Percentiles rank a stretch among this genome's conserved stretches.
Evolutionary conservation across 768 basidiomycete species (phyloP).

Genomic region (Agrocybe pediades): DNA sequence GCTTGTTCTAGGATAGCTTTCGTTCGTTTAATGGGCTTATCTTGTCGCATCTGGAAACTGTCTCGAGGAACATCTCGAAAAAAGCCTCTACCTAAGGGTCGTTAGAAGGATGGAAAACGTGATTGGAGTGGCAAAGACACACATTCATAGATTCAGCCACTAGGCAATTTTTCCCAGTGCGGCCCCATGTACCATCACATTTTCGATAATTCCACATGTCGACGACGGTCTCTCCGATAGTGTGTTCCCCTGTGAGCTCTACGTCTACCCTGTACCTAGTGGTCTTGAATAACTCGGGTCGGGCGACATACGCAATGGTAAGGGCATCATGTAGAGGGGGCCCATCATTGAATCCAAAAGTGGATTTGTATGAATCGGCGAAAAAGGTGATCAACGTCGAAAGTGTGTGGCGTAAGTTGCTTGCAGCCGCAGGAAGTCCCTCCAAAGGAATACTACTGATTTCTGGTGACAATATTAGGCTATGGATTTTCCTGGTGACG

Average conservation of each 20-base stretch:
- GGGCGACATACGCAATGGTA: slow-evolving; percentile 74
- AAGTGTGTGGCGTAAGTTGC: slow-evolving; percentile 67
- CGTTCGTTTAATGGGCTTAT: slow-evolving; percentile 58
- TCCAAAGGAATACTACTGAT: slow-evolving; percentile 1
- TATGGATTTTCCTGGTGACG: slow-evolving; percentile 57
- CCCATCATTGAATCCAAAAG: slow-evolving; percentile 82
- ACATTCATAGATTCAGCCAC: slow-evolving; percentile 74
- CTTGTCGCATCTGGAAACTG: slow-evolving; percentile 57
- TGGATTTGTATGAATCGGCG: slow-evolving; percentile 66
- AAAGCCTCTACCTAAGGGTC: slow-evolving; percentile 56
- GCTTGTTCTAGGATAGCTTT: background rate
- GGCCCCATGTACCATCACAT: slow-evolving; percentile 73
- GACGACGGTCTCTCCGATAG: slow-evolving; percentile 78
- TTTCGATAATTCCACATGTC: slow-evolving; percentile 69
- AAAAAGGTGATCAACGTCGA: slow-evolving; percentile 79
- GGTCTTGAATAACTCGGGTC: slow-evolving; percentile 64
- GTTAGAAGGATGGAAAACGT: background rate
- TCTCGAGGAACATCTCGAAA: slow-evolving; percentile 66
- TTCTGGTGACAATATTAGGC: slow-evolving; percentile 48
- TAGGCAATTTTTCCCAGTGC: slow-evolving; percentile 72
- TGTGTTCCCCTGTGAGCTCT: slow-evolving; percentile 68
- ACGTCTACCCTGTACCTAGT: slow-evolving; percentile 79
- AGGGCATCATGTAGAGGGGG: slow-evolving; percentile 89
- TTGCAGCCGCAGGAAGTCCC: slow-evolving; percentile 34
- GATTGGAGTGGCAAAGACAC: slow-evolving; percentile 21